Base-by-base conservation (phyloP, 2,329 filamentous ascomycete genomes). In the Alternaria brassicicola region DNA sequence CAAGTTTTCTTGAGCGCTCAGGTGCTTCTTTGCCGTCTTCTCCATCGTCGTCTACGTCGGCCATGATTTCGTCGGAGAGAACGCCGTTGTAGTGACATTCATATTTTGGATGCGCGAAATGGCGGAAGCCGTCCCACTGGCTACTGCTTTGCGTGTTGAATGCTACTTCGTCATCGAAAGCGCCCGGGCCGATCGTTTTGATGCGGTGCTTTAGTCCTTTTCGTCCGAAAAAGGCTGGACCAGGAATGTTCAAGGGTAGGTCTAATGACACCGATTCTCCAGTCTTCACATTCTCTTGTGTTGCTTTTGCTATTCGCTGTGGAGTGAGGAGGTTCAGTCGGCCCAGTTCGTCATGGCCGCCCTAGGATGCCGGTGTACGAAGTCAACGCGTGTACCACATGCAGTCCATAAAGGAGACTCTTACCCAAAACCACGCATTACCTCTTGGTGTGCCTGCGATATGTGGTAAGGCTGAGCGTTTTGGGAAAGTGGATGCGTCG, bases 261-360 rank as follows among this genome's bases (percentile, higher is more conserved):
- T 89, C 86, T 19, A 88, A 80, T 1, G 84, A 86, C 50, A 89
- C 35, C n/a, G 67, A 62, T 19, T 59, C 56, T 12, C 87, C 86
- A 6, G 83, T 85, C 60, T 79, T 76, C 61, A 89, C 86, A 31
- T 58, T 64, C 70, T 78, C 78, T 57, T 75, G 76, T 21, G 84
- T 82, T 1, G 84, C 82, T 33, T 79, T 77, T 10, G 79, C 79
- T 19, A 87, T 84, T 17, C 83, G 75, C 53, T 82, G 78, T 50
- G 85, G 79, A 0, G 84, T 88, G 13, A 89, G 79, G 26, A 86
- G 81, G 70, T 89, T 89, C 19, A 89, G 72, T 23, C 84, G 85
- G 9, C 86, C 87, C 2, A 89, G 78, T 72, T 66, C 65, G 55
- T 70, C 65, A 38, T 50, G 56, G 15, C 66, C 64, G 23, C 66